phyloP scores from a whole-genome alignment of 306 rosid genomes.

The Castanopsis chinensis region DNA sequence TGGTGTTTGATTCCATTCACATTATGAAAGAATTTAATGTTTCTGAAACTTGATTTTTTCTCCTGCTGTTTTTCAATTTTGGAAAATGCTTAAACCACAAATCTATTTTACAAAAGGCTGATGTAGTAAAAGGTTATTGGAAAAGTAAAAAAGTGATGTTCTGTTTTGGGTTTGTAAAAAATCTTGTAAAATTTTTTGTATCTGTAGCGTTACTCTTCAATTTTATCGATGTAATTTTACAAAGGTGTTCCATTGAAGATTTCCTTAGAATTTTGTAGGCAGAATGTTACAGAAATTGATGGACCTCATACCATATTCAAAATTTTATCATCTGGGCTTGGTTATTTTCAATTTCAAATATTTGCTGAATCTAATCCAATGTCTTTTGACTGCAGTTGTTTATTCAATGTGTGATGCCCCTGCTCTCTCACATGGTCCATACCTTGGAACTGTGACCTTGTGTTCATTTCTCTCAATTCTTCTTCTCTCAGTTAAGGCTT shows the following conservation, averaged over 20 bases:
- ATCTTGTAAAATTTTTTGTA: too few species aligned
- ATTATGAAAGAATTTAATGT: neutral
- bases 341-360: neutral
- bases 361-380: constrained; percentile 3
- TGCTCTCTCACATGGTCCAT: constrained; percentile 93
- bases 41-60: neutral
- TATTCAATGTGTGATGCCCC: constrained; percentile 90
- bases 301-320: neutral
- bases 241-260: neutral
- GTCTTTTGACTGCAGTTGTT: constrained; percentile 61
- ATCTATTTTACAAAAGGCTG: too few species aligned
- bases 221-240: neutral
- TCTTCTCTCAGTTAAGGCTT: constrained; percentile 83
- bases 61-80: neutral
- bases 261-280: neutral
- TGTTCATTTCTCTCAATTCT: constrained; percentile 70
- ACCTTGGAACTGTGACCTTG: constrained; percentile 88
- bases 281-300: neutral
- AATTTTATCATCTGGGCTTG: neutral
- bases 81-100: too few species aligned
- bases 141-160: too few species aligned
- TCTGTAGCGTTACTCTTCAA: too few species aligned
- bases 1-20: neutral
- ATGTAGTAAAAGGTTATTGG: too few species aligned
- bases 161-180: too few species aligned